Percentiles rank a stretch among this genome's conserved stretches.
phyloP scores from a whole-genome alignment of 192 early-diverging fungal species.

The Dispira parvispora region DNA sequence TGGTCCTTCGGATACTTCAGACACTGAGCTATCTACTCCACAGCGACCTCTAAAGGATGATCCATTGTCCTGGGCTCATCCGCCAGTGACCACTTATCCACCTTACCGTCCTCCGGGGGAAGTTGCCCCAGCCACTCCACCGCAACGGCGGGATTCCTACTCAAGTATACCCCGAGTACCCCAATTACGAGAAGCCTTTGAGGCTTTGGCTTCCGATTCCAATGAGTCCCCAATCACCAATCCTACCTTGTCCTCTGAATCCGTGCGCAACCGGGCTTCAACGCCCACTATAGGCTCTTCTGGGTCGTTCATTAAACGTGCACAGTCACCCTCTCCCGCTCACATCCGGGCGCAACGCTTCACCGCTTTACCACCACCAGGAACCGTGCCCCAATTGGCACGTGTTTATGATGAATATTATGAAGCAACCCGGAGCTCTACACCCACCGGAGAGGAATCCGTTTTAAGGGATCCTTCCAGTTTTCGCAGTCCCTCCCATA shows the following conservation, averaged over 20 bases:
- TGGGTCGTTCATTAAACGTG: background rate
- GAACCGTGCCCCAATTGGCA: slow-evolving; percentile 1
- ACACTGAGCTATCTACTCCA: no score
- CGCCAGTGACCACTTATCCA: no score
- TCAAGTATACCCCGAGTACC: background rate
- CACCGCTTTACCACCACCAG: background rate
- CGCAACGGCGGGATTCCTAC: no score
- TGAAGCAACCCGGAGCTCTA: background rate
- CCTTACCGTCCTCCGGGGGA: no score
- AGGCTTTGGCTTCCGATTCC: background rate
- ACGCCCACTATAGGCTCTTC: background rate
- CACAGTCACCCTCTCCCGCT: slow-evolving; percentile 1
- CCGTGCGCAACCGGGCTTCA: background rate
- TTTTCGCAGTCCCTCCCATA: no score
- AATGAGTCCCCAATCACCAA: no score
- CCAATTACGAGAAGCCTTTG: background rate
- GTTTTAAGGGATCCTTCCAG: background rate
- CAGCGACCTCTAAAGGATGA: no score
- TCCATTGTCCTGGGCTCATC: no score
- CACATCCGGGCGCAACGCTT: background rate
- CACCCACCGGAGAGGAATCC: background rate
- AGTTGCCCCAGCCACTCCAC: no score
- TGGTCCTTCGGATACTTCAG: no score
- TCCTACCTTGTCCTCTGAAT: no score
- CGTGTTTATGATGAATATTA: slow-evolving; percentile 4